phyloP scores from a whole-genome alignment of 208 protist species.

The Zelonia costaricensis region DNA sequence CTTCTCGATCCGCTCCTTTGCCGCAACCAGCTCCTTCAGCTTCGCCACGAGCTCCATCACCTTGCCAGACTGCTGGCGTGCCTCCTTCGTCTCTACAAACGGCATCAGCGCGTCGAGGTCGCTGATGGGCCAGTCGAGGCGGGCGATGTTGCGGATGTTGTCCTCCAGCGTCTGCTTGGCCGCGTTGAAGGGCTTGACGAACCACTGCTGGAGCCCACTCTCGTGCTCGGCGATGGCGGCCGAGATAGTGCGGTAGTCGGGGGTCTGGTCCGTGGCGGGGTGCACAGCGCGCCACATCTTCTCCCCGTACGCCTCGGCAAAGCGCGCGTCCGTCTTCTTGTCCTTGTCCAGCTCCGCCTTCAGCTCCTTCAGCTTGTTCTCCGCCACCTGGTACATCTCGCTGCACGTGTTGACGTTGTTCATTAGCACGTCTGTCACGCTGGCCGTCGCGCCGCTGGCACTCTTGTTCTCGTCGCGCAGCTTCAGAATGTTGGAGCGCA shows the following conservation, averaged over 20 bases:
- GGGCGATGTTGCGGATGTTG: conserved; percentile 59
- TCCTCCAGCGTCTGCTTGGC: conserved; percentile 50
- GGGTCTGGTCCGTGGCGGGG: conserved; percentile 40
- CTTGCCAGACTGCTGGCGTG: conserved; percentile 54
- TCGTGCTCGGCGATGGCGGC: conserved; percentile 57
- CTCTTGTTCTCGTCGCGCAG: conserved; percentile 47
- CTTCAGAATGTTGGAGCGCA: conserved; percentile 58
- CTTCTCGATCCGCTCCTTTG: conserved; percentile 37
- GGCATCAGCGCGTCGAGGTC: conserved; percentile 88
- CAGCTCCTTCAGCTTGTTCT: conserved; percentile 59
- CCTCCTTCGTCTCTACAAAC: conserved; percentile 68
- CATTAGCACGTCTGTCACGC: conserved; percentile 42
- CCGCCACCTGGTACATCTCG: conserved; percentile 44
- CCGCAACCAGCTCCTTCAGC: conserved; percentile 57
- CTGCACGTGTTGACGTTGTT: conserved; percentile 56
- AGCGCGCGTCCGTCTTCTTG: conserved; percentile 44
- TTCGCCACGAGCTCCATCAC: conserved; percentile 48
- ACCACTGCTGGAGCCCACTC: conserved; percentile 45
- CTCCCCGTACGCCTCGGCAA: conserved; percentile 67
- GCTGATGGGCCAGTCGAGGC: conserved; percentile 66
- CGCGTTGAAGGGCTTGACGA: conserved; percentile 44
- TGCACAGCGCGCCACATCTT: conserved; percentile 72
- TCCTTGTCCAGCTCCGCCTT: conserved; percentile 58
- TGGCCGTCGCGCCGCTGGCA: conserved; percentile 31
- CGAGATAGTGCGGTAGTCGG: conserved; percentile 55